phyloP scores from a whole-genome alignment of 352 stramenopile species.

The Globisporangium cystogenes region DNA sequence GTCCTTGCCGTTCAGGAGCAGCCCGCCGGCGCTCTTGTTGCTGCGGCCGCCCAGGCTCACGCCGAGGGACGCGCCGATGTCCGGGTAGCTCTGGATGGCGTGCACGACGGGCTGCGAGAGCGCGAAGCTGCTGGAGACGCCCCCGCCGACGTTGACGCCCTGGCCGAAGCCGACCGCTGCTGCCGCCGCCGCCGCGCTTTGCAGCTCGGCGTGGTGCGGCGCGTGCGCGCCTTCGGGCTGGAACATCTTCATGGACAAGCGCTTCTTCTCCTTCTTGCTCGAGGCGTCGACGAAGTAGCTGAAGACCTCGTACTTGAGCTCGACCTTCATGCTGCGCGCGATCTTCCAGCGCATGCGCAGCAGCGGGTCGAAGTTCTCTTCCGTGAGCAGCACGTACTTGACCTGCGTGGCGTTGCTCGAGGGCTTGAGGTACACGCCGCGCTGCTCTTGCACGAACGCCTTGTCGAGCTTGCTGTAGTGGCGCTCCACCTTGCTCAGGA shows the following conservation, averaged over 20 bases:
- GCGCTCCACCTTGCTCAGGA: slow-evolving; percentile 73
- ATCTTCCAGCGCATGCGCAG: slow-evolving; percentile 74
- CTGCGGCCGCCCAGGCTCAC: slow-evolving; percentile 10
- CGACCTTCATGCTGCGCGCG: slow-evolving; percentile 69
- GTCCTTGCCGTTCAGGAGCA: slow-evolving; percentile 16
- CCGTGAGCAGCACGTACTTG: slow-evolving; percentile 70
- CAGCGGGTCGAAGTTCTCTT: slow-evolving; percentile 67
- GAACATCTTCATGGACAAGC: slow-evolving; percentile 61
- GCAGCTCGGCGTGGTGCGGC: slow-evolving; percentile 14
- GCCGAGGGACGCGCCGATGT: slow-evolving; percentile 23
- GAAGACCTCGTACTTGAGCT: slow-evolving; percentile 80
- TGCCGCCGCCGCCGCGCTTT: slow-evolving; percentile 4
- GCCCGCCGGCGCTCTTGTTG: slow-evolving; percentile 15
- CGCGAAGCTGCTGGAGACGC: slow-evolving; percentile 19
- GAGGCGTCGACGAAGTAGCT: slow-evolving; percentile 74
- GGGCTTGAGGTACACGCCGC: slow-evolving; percentile 72
- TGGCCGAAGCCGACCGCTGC: slow-evolving; percentile 15
- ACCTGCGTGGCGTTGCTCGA: slow-evolving; percentile 71
- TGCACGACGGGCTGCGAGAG: slow-evolving; percentile 14
- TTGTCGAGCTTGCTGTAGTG: slow-evolving; percentile 57
- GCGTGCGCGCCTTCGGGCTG: slow-evolving; percentile 22
- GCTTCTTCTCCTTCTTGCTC: slow-evolving; percentile 59
- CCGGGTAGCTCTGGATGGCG: slow-evolving; percentile 37
- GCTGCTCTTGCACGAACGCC: slow-evolving; percentile 56
- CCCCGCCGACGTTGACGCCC: neutral